Evolutionary conservation across 2,329 filamentous ascomycete genomes (phyloP), one percentile per base, ranked within the genome.

Genomic region (Curvularia verruculosa): DNA sequence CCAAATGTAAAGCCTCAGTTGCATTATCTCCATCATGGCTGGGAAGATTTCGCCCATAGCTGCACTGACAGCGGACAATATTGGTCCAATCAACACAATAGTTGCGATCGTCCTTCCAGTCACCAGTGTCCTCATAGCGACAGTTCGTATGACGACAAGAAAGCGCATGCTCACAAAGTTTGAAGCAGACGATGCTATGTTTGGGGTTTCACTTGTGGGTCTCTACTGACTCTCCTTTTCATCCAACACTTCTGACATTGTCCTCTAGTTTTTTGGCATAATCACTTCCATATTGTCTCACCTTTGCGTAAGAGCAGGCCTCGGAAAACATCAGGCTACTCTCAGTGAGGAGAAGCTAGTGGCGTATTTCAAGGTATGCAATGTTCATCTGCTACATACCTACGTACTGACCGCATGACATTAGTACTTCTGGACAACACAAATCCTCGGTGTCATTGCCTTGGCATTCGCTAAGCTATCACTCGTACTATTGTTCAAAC

Each of bases 51-150:
- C 37, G 19, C 18, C 37, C 18, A 40, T 40, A 40, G 37, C 37
- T 40, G 37, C 37, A 13, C 48, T 59, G 7, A 48, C 53, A 23
- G 39, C 48, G 26, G 56, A 56, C 18, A 36, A 56, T 37, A 52
- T 44, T 18, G 56, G 56, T 18, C 53, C 56, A 2, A 44, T 39
- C 13, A 56, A 56, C 39, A 56, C 56, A 7, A 56, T 59, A 13
- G 53, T 56, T 31, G 21, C 56, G 5, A 56, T 56, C 23, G 47
- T 59, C 41, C 56, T 59, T 24, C 23, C 29, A 13, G 43, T 41
- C 15, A 52, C 56, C 13, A 52, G 52, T 13, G 31, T 52, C 6
- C 52, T 59, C n/a, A 34, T 59, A 28, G 36, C 53, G 23, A 31
- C 44, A 18, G 53, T 56, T 40, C 18, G 18, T 18, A 23, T 40